Percentiles rank a stretch among this genome's conserved stretches.
phyloP scores from a whole-genome alignment of 2,329 filamentous ascomycete species.

The Epichloe festucae region DNA sequence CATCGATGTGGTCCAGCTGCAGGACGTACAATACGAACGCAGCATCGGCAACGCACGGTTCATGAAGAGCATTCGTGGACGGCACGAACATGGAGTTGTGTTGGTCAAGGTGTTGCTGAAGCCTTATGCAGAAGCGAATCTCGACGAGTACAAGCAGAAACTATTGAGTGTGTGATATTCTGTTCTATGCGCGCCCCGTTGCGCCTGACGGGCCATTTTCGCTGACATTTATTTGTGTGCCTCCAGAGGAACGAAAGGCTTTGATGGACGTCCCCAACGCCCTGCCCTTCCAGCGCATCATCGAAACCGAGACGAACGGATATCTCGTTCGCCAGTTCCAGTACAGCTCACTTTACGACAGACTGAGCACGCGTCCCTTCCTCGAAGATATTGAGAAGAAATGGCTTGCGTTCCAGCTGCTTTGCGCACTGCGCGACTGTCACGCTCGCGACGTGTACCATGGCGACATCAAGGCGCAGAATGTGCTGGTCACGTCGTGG shows the following conservation, averaged over 20 bases:
- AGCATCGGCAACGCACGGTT: slow-evolving; percentile 85
- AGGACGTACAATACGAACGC: slow-evolving; percentile 83
- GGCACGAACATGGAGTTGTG: slow-evolving; percentile 80
- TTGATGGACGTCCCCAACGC: slow-evolving; percentile 82
- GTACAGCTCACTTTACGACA: slow-evolving; percentile 93
- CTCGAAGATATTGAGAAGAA: slow-evolving; percentile 97
- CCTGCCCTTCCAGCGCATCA: slow-evolving; percentile 74
- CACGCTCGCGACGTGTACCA: slow-evolving; percentile 84
- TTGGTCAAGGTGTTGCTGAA: slow-evolving; percentile 94
- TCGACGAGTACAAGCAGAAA: slow-evolving; percentile 64
- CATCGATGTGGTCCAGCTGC: slow-evolving; percentile 85
- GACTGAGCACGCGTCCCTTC: slow-evolving; percentile 90
- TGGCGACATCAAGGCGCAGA: slow-evolving; percentile 97
- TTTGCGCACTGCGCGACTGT: slow-evolving; percentile 85
- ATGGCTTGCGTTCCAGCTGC: slow-evolving; percentile 91
- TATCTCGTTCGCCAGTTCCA: slow-evolving; percentile 91
- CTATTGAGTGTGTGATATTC: slow-evolving; percentile 49
- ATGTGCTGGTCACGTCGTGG: slow-evolving; percentile 94
- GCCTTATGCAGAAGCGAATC: slow-evolving; percentile 68
- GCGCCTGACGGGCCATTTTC: too few relatives aligned
- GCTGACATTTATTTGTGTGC: neutral
- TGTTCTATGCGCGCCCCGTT: neutral
- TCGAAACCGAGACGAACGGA: slow-evolving; percentile 84
- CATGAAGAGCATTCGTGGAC: slow-evolving; percentile 89
- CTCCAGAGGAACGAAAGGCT: slow-evolving; percentile 60